Conservation (phyloP, 2,329 filamentous ascomycete species). For the Teratosphaeria nubilosa region DNA sequence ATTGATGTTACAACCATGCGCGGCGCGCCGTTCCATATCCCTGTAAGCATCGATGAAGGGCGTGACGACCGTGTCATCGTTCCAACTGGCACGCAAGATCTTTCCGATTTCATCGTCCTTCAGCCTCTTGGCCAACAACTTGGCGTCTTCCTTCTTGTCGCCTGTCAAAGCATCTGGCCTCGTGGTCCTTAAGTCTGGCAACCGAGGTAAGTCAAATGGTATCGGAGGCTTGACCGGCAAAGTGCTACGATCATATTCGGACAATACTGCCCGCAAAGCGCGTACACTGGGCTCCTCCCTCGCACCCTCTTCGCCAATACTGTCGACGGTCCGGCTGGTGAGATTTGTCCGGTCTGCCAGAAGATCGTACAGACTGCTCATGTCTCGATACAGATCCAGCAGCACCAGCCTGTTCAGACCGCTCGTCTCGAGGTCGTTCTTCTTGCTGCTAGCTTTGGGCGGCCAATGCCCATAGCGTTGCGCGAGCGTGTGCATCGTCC, state of each 20-base stretch:
- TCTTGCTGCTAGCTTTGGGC: conserved; percentile 82
- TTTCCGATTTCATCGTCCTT: conserved; percentile 69
- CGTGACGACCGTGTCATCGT: conserved; percentile 55
- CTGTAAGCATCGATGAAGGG: conserved; percentile 62
- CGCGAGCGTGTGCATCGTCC: conserved; percentile 61
- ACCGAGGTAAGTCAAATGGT: conserved; percentile 74
- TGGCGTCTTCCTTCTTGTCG: conserved; percentile 63
- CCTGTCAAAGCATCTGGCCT: conserved; percentile 55
- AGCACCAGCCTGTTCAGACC: conserved; percentile 80
- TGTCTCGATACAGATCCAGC: conserved; percentile 71
- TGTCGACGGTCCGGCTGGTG: conserved; percentile 61
- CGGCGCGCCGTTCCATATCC: conserved; percentile 60
- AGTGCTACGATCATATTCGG: conserved; percentile 79
- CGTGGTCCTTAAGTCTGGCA: conserved; percentile 60
- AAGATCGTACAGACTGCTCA: conserved; percentile 79
- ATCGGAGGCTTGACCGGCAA: conserved; percentile 85
- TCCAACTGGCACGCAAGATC: conserved; percentile 72
- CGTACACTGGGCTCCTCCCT: conserved; percentile 52
- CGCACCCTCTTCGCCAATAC: conserved; percentile 35
- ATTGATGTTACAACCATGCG: conserved; percentile 51
- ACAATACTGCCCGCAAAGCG: conserved; percentile 68
- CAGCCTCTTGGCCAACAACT: conserved; percentile 59
- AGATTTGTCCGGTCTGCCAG: conserved; percentile 69
- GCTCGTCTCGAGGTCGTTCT: conserved; percentile 76
- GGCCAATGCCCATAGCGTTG: conserved; percentile 68